A percentile compares a stretch with the other conserved stretches of the same genome.
Conservation (phyloP, 345 rosid species). For the Linum usitatissimum region DNA sequence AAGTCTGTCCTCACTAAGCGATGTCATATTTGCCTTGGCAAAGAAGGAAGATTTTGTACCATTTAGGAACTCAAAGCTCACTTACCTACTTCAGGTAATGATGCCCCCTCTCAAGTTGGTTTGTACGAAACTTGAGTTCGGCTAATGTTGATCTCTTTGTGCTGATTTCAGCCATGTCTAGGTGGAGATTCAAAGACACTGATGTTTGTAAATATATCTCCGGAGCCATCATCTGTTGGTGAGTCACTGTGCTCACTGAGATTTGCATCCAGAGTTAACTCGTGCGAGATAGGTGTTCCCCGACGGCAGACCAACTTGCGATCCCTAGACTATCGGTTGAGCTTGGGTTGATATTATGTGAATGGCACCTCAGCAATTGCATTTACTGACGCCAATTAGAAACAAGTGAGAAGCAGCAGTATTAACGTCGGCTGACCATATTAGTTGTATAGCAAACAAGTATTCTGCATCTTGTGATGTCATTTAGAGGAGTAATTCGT, state of each 20-base stretch:
- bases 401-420: not conserved
- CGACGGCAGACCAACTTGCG: slow-evolving; percentile 50
- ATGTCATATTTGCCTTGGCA: slow-evolving; percentile 83
- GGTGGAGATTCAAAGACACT: slow-evolving; percentile 31
- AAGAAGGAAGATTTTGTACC: slow-evolving; percentile 94
- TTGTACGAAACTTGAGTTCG: not conserved
- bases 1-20: slow-evolving; percentile 81
- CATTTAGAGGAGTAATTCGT: not conserved
- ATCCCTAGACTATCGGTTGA: slow-evolving; percentile 22
- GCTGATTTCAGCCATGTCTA: slow-evolving; percentile 19
- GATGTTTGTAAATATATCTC: slow-evolving; percentile 53
- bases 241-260: slow-evolving; percentile 95
- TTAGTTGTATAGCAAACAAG: not conserved
- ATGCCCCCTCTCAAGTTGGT: not conserved
- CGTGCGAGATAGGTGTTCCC: slow-evolving; percentile 98
- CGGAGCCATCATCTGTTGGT: slow-evolving; percentile 63
- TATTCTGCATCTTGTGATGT: not conserved
- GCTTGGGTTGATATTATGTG: slow-evolving; percentile 13
- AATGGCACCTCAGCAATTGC: too few species aligned
- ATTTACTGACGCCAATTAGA: not conserved
- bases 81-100: slow-evolving; percentile 93
- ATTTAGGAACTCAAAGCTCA: slow-evolving; percentile 86
- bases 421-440: not conserved
- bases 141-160: not conserved
- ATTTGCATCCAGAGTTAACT: slow-evolving; percentile 92